These are phyloP conservation scores for Begonia fuchsioides DNA, from an alignment of 306 rosid species.

Conservation along the genomic window DNA sequence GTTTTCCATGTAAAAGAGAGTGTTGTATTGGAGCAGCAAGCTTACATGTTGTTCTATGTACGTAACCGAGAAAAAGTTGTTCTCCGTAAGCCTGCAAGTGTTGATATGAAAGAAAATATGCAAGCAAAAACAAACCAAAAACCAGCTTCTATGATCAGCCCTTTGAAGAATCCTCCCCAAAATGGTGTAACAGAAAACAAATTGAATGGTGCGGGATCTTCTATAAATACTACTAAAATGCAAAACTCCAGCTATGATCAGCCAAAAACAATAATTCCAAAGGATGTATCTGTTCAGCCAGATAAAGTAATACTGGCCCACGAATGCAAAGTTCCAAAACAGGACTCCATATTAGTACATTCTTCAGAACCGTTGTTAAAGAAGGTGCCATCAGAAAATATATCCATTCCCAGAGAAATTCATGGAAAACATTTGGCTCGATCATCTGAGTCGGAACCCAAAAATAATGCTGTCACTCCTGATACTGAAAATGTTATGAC, in stretches of 20 bases:
- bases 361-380: constrained; percentile 10
- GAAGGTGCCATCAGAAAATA: constrained; percentile 8
- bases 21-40: constrained; percentile 73
- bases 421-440: constrained; percentile 14
- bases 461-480: constrained; percentile 1
- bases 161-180: constrained; percentile 24
- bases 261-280: constrained; percentile 11
- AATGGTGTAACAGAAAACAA: constrained; percentile 19
- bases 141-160: constrained; percentile 15
- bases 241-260: constrained; percentile 18
- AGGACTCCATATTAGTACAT: constrained; percentile 19
- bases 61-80: constrained; percentile 53
- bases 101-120: constrained; percentile 34
- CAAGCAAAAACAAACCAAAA: constrained; percentile 20
- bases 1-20: constrained; percentile 61
- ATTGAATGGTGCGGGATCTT: constrained; percentile 13
- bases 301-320: constrained; percentile 6
- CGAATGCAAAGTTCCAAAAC: constrained; percentile 14
- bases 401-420: constrained; percentile 17
- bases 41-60: constrained; percentile 95
- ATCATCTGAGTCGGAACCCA: constrained; percentile 13
- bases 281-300: constrained; percentile 16
- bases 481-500: constrained; percentile 10
- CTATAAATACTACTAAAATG: constrained; percentile 17
- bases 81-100: constrained; percentile 33